A percentile compares a stretch with the other conserved stretches of the same genome.
These are phyloP conservation scores for Fusarium sarcochroum DNA, from an alignment of 2,329 filamentous ascomycete genomes.

Conservation along the genomic window DNA sequence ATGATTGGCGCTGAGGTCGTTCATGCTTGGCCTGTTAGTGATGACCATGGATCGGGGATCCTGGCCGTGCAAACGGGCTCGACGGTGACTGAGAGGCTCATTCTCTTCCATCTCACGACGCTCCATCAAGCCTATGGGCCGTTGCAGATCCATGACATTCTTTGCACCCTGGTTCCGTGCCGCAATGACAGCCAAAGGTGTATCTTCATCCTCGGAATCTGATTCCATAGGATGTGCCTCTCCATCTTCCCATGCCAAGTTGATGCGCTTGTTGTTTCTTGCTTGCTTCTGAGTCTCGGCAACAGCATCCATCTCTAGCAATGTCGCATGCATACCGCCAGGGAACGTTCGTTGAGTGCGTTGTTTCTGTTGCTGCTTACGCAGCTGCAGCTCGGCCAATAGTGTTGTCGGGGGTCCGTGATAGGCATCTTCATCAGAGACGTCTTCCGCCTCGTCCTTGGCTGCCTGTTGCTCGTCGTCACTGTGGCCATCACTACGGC, in stretches of 20 bases:
- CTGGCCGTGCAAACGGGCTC: conserved; percentile 79
- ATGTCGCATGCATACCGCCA: conserved; percentile 89
- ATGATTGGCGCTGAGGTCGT: conserved; percentile 55
- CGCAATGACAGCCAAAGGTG: conserved; percentile 86
- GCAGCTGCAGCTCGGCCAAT: conserved; percentile 89
- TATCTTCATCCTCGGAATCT: conserved; percentile 80
- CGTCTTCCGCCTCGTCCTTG: conserved; percentile 61
- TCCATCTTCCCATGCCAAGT: conserved; percentile 90
- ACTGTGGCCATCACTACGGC: conserved; percentile 44
- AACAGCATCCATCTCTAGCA: conserved; percentile 91
- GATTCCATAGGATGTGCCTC: conserved; percentile 61
- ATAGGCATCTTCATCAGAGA: conserved; percentile 65
- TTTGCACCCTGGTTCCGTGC: conserved; percentile 68
- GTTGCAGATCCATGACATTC: conserved; percentile 68
- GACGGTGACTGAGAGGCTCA: conserved; percentile 85
- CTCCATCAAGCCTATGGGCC: conserved; percentile 82
- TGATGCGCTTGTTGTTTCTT: conserved; percentile 81
- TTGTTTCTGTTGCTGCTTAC: conserved; percentile 88
- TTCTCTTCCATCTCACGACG: conserved; percentile 90
- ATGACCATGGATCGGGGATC: conserved; percentile 59
- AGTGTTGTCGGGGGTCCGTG: conserved; percentile 88
- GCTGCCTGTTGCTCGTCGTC: conserved; percentile 55
- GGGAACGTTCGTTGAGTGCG: conserved; percentile 77
- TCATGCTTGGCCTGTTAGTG: conserved; percentile 59
- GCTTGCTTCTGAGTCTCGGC: conserved; percentile 85